These are phyloP conservation scores for Crithidia brevicula DNA, from an alignment of 208 protist genomes.

Conservation along the genomic window DNA sequence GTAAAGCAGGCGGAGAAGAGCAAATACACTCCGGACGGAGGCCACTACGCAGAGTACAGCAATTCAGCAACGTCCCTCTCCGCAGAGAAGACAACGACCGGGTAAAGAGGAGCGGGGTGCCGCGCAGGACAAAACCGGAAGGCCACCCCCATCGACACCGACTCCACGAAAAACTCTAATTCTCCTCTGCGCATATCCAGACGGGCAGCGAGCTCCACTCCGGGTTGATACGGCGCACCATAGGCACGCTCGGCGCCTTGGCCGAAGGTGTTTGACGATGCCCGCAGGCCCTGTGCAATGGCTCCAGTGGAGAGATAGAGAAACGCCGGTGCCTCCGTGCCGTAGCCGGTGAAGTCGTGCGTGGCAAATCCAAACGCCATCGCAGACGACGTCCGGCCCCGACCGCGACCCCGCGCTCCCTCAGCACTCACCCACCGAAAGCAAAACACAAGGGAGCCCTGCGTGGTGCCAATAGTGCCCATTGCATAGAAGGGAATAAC, in stretches of 20 bases:
- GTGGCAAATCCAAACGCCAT: constrained; percentile 33
- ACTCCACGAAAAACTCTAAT: constrained; percentile 66
- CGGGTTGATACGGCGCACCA: constrained; percentile 42
- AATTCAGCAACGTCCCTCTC: constrained; percentile 57
- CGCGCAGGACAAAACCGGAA: constrained; percentile 53
- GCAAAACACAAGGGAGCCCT: constrained; percentile 42
- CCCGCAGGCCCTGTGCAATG: constrained; percentile 27
- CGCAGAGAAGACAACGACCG: constrained; percentile 50
- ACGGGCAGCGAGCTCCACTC: constrained; percentile 51
- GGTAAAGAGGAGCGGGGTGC: constrained; percentile 59
- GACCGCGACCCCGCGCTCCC: constrained; percentile 23
- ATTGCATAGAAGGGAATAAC: constrained; percentile 63
- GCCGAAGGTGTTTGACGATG: background rate
- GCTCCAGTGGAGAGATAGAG: constrained; percentile 61
- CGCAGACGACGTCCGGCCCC: constrained; percentile 26
- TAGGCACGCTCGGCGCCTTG: constrained; percentile 41
- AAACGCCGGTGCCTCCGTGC: constrained; percentile 26
- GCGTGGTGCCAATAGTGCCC: constrained; percentile 40
- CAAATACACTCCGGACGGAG: background rate
- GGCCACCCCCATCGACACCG: constrained; percentile 46
- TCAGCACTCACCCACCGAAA: constrained; percentile 18
- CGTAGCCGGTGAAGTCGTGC: constrained; percentile 32
- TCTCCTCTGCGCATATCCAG: constrained; percentile 43
- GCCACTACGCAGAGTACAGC: constrained; percentile 21
- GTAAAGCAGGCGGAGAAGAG: background rate